These are phyloP conservation scores for Magnusiomyces tetraspermus DNA, from an alignment of 1,139 yeast species.

Conservation along the genomic window DNA sequence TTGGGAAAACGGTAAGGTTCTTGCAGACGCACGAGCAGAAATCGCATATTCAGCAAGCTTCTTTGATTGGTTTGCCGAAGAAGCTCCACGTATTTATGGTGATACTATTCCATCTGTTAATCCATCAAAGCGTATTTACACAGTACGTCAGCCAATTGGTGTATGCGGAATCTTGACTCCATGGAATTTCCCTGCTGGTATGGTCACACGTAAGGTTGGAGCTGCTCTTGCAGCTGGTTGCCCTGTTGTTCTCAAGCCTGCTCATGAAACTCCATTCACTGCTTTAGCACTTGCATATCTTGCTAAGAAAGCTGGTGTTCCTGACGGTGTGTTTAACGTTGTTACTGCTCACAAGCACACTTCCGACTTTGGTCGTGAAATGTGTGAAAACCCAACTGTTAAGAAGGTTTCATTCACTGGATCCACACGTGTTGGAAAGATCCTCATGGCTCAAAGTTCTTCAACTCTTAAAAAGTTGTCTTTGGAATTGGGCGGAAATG, in stretches of 20 bases:
- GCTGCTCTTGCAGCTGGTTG: conserved; percentile 95
- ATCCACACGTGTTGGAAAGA: conserved; percentile 73
- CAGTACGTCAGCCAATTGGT: conserved; percentile 75
- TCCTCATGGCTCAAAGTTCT: conserved; percentile 69
- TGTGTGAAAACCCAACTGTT: conserved; percentile 60
- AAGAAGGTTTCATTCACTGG: conserved; percentile 86
- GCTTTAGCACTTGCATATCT: conserved; percentile 74
- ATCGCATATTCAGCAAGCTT: conserved; percentile 67
- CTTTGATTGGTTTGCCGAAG: conserved; percentile 82
- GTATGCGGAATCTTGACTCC: conserved; percentile 89
- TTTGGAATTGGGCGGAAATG: conserved; percentile 88
- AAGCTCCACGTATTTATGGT: conserved; percentile 71
- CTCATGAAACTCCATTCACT: conserved; percentile 77
- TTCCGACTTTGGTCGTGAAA: conserved; percentile 51
- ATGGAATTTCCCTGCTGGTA: conserved; percentile 93
- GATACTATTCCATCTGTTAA: conserved; percentile 58
- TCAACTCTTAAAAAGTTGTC: conserved; percentile 74
- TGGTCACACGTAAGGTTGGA: conserved; percentile 85
- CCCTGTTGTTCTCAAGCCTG: conserved; percentile 83
- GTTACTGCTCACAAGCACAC: conserved; percentile 46
- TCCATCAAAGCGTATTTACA: conserved; percentile 48
- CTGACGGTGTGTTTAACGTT: conserved; percentile 73
- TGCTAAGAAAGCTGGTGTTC: conserved; percentile 73
- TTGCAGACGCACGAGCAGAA: conserved; percentile 69
- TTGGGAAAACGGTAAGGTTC: conserved; percentile 78